Evolutionary conservation across 1,139 yeast species (phyloP).

Genomic region (Yamadazyma songkhlaensis): DNA sequence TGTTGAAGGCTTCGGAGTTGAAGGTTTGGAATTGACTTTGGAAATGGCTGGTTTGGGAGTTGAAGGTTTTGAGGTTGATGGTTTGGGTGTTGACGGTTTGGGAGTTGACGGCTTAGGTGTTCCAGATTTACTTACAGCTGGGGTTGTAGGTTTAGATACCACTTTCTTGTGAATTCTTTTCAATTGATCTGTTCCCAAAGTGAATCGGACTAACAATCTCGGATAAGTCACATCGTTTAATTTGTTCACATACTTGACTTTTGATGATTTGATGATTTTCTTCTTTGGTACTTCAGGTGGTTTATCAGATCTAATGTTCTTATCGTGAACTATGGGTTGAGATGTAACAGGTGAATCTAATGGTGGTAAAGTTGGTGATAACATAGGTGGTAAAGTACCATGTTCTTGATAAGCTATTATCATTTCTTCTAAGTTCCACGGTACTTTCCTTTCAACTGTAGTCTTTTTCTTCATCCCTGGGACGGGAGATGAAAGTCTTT

Average conservation of each 20-base stretch:
- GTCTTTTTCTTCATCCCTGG: slow-evolving; percentile 3
- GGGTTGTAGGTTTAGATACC: neutral
- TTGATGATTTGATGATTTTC: slow-evolving; percentile 3
- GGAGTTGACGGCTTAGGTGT: slow-evolving; percentile 3
- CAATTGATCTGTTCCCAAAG: slow-evolving; percentile 17
- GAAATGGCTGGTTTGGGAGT: neutral
- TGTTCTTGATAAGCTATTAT: slow-evolving; percentile 31
- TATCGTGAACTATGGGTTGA: neutral
- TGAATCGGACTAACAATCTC: slow-evolving; percentile 29
- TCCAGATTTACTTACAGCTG: neutral
- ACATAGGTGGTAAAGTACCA: slow-evolving; percentile 37
- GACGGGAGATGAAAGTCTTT: slow-evolving; percentile 5
- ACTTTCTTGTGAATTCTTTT: neutral
- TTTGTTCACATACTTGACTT: slow-evolving; percentile 7
- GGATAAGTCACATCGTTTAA: slow-evolving; percentile 20
- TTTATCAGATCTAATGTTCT: neutral
- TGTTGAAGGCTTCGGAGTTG: too few species aligned
- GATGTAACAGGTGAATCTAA: neutral
- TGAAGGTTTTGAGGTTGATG: neutral
- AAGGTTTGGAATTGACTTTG: neutral
- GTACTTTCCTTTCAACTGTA: slow-evolving; percentile 5
- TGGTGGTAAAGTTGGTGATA: slow-evolving; percentile 41
- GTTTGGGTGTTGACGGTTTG: slow-evolving; percentile 1
- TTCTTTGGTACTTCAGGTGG: neutral
- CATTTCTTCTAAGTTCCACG: slow-evolving; percentile 45